These are phyloP conservation scores for Macrolepiota fuliginosa DNA, from an alignment of 768 basidiomycete species.

Conservation along the genomic window DNA sequence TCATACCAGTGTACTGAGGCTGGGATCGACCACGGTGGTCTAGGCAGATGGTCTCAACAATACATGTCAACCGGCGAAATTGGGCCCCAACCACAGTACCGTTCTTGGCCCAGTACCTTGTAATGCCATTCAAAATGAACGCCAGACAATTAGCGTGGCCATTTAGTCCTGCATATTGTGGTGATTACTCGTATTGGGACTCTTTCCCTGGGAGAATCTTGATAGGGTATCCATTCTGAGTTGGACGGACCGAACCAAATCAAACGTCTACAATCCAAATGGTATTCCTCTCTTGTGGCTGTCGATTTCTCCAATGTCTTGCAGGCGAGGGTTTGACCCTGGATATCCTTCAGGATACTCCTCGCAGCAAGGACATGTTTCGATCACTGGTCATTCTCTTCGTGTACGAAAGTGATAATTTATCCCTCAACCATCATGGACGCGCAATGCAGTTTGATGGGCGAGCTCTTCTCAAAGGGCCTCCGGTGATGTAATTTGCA, in stretches of 20 bases:
- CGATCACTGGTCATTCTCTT: conserved; percentile 44
- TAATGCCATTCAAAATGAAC: conserved; percentile 44
- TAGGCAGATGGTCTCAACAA: conserved; percentile 19
- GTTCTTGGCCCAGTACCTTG: conserved; percentile 43
- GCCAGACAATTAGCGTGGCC: conserved; percentile 28
- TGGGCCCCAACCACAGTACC: conserved; percentile 25
- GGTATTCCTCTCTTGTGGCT: background rate
- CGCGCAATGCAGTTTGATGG: too few species aligned
- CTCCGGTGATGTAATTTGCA: background rate
- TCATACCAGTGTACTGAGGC: background rate
- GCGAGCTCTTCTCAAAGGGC: background rate
- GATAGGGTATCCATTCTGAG: conserved; percentile 13
- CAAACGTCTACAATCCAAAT: conserved; percentile 34
- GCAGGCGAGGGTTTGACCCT: conserved; percentile 10
- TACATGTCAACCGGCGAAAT: conserved; percentile 31
- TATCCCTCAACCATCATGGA: background rate
- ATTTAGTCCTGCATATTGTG: conserved; percentile 22
- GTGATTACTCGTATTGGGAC: conserved; percentile 19
- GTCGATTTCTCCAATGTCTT: background rate
- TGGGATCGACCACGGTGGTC: background rate
- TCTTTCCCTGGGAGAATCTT: conserved; percentile 17
- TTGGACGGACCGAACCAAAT: conserved; percentile 43
- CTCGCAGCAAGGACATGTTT: conserved; percentile 37
- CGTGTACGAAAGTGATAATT: background rate
- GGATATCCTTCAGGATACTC: too few species aligned